phyloP scores from a whole-genome alignment of 2,329 filamentous ascomycete genomes.

The Lasiodiplodia hormozganensis region DNA sequence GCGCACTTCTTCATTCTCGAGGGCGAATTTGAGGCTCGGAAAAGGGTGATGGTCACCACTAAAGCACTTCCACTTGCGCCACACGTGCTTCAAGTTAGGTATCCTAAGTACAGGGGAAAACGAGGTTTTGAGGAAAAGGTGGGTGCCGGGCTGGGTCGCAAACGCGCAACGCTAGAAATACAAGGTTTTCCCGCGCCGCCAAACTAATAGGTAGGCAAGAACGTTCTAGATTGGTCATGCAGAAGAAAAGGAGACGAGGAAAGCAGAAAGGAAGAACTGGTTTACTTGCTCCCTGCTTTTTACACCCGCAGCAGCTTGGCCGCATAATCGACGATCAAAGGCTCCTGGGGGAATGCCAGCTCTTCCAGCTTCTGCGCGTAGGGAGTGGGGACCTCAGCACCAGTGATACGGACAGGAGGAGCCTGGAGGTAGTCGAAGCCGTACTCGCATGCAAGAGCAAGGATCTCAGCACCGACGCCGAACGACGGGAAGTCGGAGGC shows the following conservation, averaged over 20 bases:
- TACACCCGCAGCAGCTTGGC: constrained; percentile 87
- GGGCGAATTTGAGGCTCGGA: background rate
- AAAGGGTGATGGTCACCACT: constrained; percentile 8
- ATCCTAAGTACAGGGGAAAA: constrained; percentile 28
- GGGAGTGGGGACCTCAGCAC: constrained; percentile 95
- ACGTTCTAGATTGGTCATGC: constrained; percentile 27
- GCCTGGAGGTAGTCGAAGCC: constrained; percentile 97
- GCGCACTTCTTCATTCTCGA: constrained; percentile 16
- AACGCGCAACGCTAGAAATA: constrained; percentile 29
- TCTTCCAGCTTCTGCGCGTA: constrained; percentile 93
- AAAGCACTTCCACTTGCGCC: constrained; percentile 26
- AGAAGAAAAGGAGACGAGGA: constrained; percentile 6
- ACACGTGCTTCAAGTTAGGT: constrained; percentile 28
- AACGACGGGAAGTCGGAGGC: constrained; percentile 97
- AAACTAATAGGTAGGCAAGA: constrained; percentile 17
- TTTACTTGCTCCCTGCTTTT: constrained; percentile 26
- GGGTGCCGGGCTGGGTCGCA: constrained; percentile 11
- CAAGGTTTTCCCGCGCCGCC: constrained; percentile 25
- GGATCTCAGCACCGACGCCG: constrained; percentile 89
- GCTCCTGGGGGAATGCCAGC: constrained; percentile 91
- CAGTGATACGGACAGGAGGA: constrained; percentile 91
- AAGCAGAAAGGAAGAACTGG: constrained; percentile 6
- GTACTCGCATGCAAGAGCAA: constrained; percentile 96
- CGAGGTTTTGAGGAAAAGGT: constrained; percentile 12
- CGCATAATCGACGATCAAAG: constrained; percentile 84